Evolutionary conservation across 805 yeast genomes (phyloP).

Genomic region (Starmerella etchellsii): DNA sequence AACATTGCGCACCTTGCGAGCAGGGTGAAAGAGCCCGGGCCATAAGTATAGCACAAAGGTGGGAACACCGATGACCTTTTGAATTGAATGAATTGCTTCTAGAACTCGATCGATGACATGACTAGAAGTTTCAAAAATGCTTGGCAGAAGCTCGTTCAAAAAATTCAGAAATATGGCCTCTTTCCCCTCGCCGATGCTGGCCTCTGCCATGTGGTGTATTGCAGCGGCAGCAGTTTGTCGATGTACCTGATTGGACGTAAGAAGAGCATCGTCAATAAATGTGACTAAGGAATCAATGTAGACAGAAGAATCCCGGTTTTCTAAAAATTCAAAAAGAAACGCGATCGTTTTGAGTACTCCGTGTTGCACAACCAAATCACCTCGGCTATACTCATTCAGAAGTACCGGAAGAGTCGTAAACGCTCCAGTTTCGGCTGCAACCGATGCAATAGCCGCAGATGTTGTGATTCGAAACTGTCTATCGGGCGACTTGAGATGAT

Average conservation of each 20-base stretch:
- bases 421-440: constrained; percentile 86
- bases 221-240: constrained; percentile 92
- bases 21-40: constrained; percentile 90
- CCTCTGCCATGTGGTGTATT: constrained; percentile 65
- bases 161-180: constrained; percentile 78
- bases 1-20: constrained; percentile 66
- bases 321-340: constrained; percentile 86
- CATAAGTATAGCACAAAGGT: constrained; percentile 59
- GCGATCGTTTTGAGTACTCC: constrained; percentile 86
- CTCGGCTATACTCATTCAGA: constrained; percentile 88
- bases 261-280: constrained; percentile 73
- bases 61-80: constrained; percentile 67
- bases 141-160: constrained; percentile 72
- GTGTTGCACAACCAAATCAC: constrained; percentile 86
- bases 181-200: constrained; percentile 58
- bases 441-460: constrained; percentile 95
- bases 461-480: constrained; percentile 94
- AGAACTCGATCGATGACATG: constrained; percentile 76
- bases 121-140: constrained; percentile 86
- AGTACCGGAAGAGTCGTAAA: constrained; percentile 88
- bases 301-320: constrained; percentile 39
- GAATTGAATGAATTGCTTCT: constrained; percentile 64
- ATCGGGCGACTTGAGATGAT: constrained; percentile 81
- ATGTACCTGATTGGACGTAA: constrained; percentile 82
- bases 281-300: constrained; percentile 73